These are phyloP conservation scores for Musa balbisiana DNA, from an alignment of 202 grass and related monocot genomes.

Conservation along the genomic window DNA sequence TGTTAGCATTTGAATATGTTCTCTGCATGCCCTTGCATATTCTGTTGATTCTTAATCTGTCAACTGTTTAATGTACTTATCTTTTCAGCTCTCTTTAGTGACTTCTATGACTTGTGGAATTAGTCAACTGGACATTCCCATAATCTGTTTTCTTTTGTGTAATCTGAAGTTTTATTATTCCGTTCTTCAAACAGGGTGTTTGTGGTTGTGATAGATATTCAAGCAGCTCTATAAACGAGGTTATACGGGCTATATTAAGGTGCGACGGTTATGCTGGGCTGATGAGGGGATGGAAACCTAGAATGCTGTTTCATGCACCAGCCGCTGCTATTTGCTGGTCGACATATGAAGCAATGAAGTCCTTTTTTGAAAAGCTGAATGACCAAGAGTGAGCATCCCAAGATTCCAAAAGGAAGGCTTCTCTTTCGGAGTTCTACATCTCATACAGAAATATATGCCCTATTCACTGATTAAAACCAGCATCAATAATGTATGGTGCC, in stretches of 20 bases:
- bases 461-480: background rate
- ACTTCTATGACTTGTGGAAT: too few species aligned
- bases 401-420: background rate
- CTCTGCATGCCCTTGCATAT: too few species aligned
- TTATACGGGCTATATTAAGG: background rate
- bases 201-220: conserved; percentile 6
- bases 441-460: background rate
- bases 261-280: background rate
- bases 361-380: background rate
- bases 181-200: background rate
- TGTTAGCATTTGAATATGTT: too few species aligned
- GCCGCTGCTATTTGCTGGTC: conserved; percentile 1
- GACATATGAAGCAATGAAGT: background rate
- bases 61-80: too few species aligned
- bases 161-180: too few species aligned
- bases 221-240: background rate
- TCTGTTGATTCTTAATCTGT: too few species aligned
- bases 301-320: conserved; percentile 5
- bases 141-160: too few species aligned
- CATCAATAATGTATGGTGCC: background rate
- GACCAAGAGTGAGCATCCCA: background rate
- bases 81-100: too few species aligned
- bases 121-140: too few species aligned
- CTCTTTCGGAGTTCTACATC: background rate
- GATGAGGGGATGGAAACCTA: conserved; percentile 9